Evolutionary conservation across 768 basidiomycete genomes (phyloP).

Genomic region (Dictyophora rubrovolvata): DNA sequence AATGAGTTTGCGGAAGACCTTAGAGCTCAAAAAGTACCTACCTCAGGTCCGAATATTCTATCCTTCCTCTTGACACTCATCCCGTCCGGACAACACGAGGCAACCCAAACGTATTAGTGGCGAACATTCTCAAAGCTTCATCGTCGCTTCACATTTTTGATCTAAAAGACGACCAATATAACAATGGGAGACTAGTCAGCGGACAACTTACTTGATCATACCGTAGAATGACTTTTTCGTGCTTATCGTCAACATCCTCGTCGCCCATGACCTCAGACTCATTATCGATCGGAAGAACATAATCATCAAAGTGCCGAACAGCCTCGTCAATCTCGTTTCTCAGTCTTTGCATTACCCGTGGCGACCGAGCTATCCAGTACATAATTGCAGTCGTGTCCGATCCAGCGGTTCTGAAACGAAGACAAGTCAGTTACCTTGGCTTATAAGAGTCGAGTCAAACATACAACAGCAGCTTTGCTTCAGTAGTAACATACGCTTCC

Average conservation of each 20-base stretch:
- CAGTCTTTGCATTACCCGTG: slow-evolving; percentile 4
- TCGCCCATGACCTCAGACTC: too few species aligned
- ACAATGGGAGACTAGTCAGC: not conserved
- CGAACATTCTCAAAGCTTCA: slow-evolving; percentile 26
- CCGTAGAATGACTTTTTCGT: not conserved
- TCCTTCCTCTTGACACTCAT: slow-evolving; percentile 15
- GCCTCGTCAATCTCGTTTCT: slow-evolving; percentile 9
- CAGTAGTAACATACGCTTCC: slow-evolving; percentile 2
- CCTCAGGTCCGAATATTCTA: slow-evolving; percentile 21
- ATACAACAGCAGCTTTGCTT: slow-evolving; percentile 6
- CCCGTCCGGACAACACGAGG: slow-evolving; percentile 24
- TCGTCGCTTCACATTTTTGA: slow-evolving; percentile 18
- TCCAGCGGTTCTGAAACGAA: slow-evolving; percentile 22
- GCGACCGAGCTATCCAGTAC: slow-evolving; percentile 7
- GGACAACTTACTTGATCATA: not conserved
- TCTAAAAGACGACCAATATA: not conserved
- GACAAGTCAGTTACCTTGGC: too few species aligned
- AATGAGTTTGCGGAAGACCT: not conserved
- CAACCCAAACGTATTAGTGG: slow-evolving; percentile 28
- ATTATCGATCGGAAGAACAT: not conserved
- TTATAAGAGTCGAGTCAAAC: not conserved
- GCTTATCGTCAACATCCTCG: not conserved
- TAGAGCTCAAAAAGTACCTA: not conserved
- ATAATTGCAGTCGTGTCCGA: slow-evolving; percentile 25
- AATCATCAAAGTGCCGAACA: not conserved